Percentiles rank a stretch among this genome's conserved stretches.
phyloP scores from a whole-genome alignment of 164 flowering plant species.

The Vitis vinifera region ASM3070453v1 NC_081805.1:10481001-10481500 shows the following conservation, averaged over 20 bases:
- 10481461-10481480: not conserved
- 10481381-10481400: not conserved
- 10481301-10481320: not conserved
- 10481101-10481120: constrained; percentile 33
- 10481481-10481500: constrained; percentile 9
- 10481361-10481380: constrained; percentile 18
- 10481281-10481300: not conserved
- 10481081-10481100: constrained; percentile 31
- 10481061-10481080: constrained; percentile 20
- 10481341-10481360: too few relatives aligned
- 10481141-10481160: constrained; percentile 35
- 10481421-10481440: constrained; percentile 5
- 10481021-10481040: constrained; percentile 31
- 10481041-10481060: constrained; percentile 50
- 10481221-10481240: constrained; percentile 17
- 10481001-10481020: constrained; percentile 20
- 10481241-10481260: constrained; percentile 14
- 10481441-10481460: not conserved
- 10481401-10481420: constrained; percentile 10
- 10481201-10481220: constrained; percentile 33
- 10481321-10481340: too few relatives aligned
- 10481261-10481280: constrained; percentile 21
- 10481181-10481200: constrained; percentile 42
- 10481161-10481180: constrained; percentile 41
- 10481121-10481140: constrained; percentile 19